Evolutionary conservation across 306 rosid species (phyloP).

Genomic region (Mimosa pudica): DNA sequence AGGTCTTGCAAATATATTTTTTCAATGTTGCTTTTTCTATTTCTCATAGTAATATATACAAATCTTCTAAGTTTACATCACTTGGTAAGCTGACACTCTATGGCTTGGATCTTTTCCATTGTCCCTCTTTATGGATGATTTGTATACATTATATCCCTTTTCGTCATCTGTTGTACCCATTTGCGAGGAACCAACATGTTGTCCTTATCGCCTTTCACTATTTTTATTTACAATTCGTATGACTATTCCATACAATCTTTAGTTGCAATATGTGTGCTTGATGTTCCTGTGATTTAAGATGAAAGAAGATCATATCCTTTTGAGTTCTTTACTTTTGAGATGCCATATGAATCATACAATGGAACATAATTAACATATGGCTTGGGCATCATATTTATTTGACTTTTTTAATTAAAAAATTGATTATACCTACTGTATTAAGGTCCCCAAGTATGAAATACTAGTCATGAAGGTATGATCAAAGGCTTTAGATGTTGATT

Average conservation of each 20-base stretch:
- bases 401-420: no score
- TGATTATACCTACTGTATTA: no score
- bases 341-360: conserved; percentile 49
- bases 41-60: no score
- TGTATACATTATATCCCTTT: not conserved
- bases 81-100: conserved; percentile 35
- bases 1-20: no score
- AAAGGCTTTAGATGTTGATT: no score
- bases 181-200: conserved; percentile 4
- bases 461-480: no score
- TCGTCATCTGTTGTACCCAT: conserved; percentile 8
- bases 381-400: conserved; percentile 38
- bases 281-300: conserved; percentile 44
- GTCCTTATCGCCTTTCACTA: conserved; percentile 16
- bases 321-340: conserved; percentile 47
- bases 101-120: not conserved
- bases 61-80: conserved; percentile 44
- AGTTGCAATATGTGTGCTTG: conserved; percentile 49
- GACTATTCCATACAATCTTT: conserved; percentile 2
- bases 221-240: conserved; percentile 9
- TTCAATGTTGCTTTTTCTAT: no score
- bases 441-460: no score
- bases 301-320: conserved; percentile 45
- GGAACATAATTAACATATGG: conserved; percentile 50
- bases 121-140: not conserved